Evolutionary conservation across 345 rosid species (phyloP).

Genomic region (Sonneratia caseolaris): DNA sequence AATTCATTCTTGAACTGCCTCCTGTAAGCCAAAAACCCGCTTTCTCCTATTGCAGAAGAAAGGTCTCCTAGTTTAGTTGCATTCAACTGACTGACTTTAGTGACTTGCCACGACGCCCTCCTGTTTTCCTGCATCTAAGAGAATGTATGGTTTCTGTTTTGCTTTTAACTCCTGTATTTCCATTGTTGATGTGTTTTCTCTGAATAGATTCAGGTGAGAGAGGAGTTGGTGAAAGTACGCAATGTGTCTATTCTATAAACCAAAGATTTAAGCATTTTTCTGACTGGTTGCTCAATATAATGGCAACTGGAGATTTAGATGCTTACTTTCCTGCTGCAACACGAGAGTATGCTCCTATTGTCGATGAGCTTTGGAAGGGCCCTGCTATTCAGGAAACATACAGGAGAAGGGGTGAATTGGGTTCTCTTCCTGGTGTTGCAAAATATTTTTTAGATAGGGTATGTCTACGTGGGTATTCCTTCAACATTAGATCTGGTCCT

Average conservation of each 20-base stretch:
- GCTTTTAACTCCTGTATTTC: background rate
- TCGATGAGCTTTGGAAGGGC: slow-evolving; percentile 53
- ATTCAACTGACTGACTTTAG: no score
- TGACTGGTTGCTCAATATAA: slow-evolving; percentile 48
- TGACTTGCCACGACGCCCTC: no score
- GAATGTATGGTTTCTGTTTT: background rate
- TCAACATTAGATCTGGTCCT: background rate
- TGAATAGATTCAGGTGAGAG: slow-evolving; percentile 18
- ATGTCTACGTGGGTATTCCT: background rate
- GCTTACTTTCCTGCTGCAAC: slow-evolving; percentile 67
- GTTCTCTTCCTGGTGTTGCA: slow-evolving; percentile 39
- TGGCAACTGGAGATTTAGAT: slow-evolving; percentile 54
- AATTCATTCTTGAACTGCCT: background rate
- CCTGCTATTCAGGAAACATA: slow-evolving; percentile 57
- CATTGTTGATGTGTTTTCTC: slow-evolving; percentile 4
- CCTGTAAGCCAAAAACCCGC: background rate
- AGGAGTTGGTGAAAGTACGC: slow-evolving; percentile 18
- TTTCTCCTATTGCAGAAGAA: background rate
- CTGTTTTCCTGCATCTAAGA: no score
- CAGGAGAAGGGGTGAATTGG: slow-evolving; percentile 44
- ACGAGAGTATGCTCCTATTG: slow-evolving; percentile 53
- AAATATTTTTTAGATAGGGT: slow-evolving; percentile 51
- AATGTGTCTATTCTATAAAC: slow-evolving; percentile 41
- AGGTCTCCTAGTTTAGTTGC: background rate
- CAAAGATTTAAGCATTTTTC: slow-evolving; percentile 47